Conservation (phyloP, 1,284 basidiomycete species). For the Puccinia polysora region DNA sequence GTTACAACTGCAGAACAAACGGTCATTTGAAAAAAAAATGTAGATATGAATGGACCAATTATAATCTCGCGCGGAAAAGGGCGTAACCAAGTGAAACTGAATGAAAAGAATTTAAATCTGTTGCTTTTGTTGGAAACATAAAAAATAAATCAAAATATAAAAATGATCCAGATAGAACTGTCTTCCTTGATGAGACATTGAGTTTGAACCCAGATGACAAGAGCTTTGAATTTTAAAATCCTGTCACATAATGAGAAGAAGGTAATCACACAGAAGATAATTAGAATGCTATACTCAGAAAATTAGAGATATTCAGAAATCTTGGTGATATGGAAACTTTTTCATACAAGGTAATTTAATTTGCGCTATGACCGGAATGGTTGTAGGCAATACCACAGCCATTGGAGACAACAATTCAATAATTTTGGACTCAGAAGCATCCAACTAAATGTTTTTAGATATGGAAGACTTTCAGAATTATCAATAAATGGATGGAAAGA, state of each 20-base stretch:
- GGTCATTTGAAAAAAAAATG: not conserved
- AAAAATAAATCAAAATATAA: not conserved
- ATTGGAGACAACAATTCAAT: not conserved
- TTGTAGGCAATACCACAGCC: not conserved
- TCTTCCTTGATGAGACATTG: not conserved
- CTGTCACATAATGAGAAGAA: not conserved
- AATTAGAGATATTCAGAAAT: not conserved
- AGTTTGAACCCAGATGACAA: not conserved
- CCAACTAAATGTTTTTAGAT: not conserved
- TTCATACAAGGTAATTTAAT: not conserved
- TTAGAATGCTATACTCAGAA: not conserved
- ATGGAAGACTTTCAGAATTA: not conserved
- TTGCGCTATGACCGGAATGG: not conserved
- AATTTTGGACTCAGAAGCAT: not conserved
- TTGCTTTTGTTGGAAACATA: not conserved
- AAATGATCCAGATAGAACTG: not conserved
- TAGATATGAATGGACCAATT: not conserved
- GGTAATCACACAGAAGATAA: not conserved
- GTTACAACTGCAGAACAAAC: not conserved
- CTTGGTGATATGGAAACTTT: not conserved
- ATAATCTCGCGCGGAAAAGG: not conserved
- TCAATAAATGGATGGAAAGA: not conserved
- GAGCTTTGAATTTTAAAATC: not conserved
- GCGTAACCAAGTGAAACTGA: not conserved
- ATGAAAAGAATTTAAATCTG: not conserved